phyloP scores from a whole-genome alignment of 2,329 filamentous ascomycete species.

The Colletotrichum brevisporum region DNA sequence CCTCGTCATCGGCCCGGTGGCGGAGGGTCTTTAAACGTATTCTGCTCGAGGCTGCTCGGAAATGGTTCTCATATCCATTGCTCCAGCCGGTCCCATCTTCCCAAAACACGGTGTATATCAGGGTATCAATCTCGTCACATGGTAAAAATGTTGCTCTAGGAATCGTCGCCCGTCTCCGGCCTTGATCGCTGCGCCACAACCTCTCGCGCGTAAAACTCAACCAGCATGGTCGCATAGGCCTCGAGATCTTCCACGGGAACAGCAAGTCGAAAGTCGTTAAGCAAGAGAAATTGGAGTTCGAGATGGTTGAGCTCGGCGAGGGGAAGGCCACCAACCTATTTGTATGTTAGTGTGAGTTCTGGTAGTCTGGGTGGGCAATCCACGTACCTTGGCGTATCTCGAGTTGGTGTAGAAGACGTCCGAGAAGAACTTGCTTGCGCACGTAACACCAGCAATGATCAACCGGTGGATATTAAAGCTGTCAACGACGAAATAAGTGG shows the following conservation, averaged over 20 bases:
- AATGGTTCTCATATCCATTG: slow-evolving; percentile 12
- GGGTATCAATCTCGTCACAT: slow-evolving; percentile 41
- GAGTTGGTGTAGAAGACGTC: slow-evolving; percentile 99
- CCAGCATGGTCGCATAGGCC: slow-evolving; percentile 97
- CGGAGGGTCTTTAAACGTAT: neutral
- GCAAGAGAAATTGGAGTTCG: slow-evolving; percentile 92
- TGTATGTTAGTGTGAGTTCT: neutral
- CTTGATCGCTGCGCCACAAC: slow-evolving; percentile 68
- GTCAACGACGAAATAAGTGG: slow-evolving; percentile 89
- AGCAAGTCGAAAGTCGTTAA: slow-evolving; percentile 96
- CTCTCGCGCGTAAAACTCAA: slow-evolving; percentile 96
- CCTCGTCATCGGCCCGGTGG: neutral
- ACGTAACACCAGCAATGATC: slow-evolving; percentile 97
- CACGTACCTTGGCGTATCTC: slow-evolving; percentile 93
- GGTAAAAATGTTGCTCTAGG: slow-evolving; percentile 21
- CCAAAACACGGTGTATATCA: slow-evolving; percentile 31
- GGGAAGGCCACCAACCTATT: slow-evolving; percentile 91
- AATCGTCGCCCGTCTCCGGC: slow-evolving; percentile 29
- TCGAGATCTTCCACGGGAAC: slow-evolving; percentile 96
- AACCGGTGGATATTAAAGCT: slow-evolving; percentile 99
- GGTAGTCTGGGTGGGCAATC: too few relatives aligned
- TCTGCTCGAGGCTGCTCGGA: slow-evolving; percentile 5
- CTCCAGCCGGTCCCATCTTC: slow-evolving; percentile 7
- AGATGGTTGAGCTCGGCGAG: slow-evolving; percentile 94
- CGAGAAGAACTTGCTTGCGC: slow-evolving; percentile 99